Evolutionary conservation across 257 asterid genomes (phyloP), one percentile per base, ranked within the genome.

Genomic region (Dorcoceras hygrometricum): DNA sequence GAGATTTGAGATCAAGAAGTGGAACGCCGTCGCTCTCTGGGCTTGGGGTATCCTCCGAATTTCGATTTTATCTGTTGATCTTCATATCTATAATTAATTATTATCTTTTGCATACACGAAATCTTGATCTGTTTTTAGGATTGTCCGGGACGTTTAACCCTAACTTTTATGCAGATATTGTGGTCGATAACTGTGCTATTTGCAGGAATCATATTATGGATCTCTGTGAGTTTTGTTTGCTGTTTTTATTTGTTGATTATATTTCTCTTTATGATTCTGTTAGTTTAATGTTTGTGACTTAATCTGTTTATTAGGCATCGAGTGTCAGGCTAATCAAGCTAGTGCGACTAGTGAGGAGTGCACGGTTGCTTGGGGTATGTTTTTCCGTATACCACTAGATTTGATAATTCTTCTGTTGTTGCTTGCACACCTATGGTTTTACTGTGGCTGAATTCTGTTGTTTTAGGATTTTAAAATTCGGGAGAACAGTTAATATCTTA

Each of bases 261-360:
- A 66, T 20, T 36, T 36, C 56, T 59, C 22, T 4, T 24, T 39
- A 11, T 5, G 66, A 10, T 23, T 57, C 27, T 67, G 10, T 67
- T 64, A 66, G 53, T 24, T 71, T 55, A 23, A 12, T 65, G 43
- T 51, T 68, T 4, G 36, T 61, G 36, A 6, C 3, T 26, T 65
- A 31, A 4, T 63, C 28, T 50, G 66, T 71, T 67, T 6, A 71
- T 72, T 71, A 92, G 98, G 98, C 77, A 87, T 89, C 4, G 98
- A 92, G 88, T 92, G 98, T 71, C 98, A 92, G 84, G 97, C 98
- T 62, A 92, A 92, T 86, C 98, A 92, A 74, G 97, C 97, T 68
- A 92, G 97, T 62, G 97, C 97, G 6, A 92, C 98, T 6, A 92
- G 98, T 67, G 98, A 92, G 84, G 98, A 92, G 68, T 92, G 98